Evolutionary conservation across 2,329 filamentous ascomycete species (phyloP).

Genomic region (Ophiosphaerella herpotricha): DNA sequence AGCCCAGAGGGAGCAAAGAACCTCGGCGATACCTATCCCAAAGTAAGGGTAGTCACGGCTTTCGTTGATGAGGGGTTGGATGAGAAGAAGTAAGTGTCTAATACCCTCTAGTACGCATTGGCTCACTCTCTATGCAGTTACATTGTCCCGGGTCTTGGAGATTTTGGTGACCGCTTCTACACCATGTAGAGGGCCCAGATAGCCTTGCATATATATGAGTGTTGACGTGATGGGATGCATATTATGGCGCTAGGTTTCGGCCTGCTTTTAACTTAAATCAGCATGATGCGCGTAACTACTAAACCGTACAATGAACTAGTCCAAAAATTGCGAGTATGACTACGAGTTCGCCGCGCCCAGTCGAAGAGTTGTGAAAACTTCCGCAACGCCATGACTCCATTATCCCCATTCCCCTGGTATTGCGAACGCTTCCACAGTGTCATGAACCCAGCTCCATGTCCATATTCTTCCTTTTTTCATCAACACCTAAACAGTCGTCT

Average conservation of each 20-base stretch:
- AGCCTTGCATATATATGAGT: neutral
- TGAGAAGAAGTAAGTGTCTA: conserved; percentile 84
- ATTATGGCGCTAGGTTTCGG: conserved; percentile 7
- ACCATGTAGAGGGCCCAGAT: conserved; percentile 66
- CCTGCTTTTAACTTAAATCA: conserved; percentile 8
- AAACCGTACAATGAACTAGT: too few relatives aligned
- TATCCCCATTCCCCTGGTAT: conserved; percentile 15
- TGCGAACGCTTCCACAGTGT: conserved; percentile 1
- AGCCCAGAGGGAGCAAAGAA: conserved; percentile 89
- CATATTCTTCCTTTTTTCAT: neutral
- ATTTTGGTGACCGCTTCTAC: conserved; percentile 96
- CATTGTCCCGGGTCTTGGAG: conserved; percentile 89
- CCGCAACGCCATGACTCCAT: conserved; percentile 3
- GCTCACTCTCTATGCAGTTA: conserved; percentile 64
- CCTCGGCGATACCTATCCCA: conserved; percentile 88
- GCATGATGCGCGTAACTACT: neutral
- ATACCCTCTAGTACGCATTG: neutral
- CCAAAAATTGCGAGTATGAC: conserved; percentile 3
- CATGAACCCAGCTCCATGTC: neutral
- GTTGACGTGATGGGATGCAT: conserved; percentile 2
- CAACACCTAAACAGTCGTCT: too few relatives aligned
- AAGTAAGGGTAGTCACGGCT: conserved; percentile 87
- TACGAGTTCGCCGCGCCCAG: neutral
- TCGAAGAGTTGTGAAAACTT: neutral
- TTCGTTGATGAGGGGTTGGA: conserved; percentile 97